Base-by-base conservation (phyloP, 2,329 filamentous ascomycete species). In the Aspergillus sclerotialis region DNA sequence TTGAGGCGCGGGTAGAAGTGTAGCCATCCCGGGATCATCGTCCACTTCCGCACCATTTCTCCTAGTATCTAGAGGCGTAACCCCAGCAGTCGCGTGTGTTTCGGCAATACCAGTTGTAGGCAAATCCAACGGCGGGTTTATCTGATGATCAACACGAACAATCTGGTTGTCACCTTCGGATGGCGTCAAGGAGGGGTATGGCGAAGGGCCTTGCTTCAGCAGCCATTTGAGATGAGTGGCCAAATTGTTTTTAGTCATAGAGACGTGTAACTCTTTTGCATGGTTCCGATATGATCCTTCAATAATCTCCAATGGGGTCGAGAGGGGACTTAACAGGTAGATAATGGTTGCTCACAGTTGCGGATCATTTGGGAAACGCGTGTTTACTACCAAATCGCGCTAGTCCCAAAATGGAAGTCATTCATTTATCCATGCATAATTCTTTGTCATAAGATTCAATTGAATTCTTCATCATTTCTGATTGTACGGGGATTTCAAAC, bases 211-310 rank as follows among this genome's bases (percentile, higher is more conserved):
- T 55, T 56, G 60, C 38, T 55, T 56, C 43, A 70, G 43, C 38
- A 70, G 62, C 67, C 67, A 70, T 55, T 60, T 53, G 38, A 70
- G 57, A 52, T 68, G 65, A 45, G 53, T 46, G 33, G 52, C 49
- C 34, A 70, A 44, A 45, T 70, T 70, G 53, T 66, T 61, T 48
- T 58, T 68, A 54, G 67, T 69, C 67, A 70, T 70, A 60, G 55
- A 58, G 60, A 44, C 53, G 46, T 53, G 18, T 50, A 42, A 30
- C 38, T 45, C 10, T 9, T 33, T 28, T 33, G 46, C 56, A 57
- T 60, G 42, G 36, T 48, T 50, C 44, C n/a, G n/a, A n/a, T n/a
- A n/a, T n/a, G n/a, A n/a, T n/a, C n/a, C n/a, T n/a, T n/a, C n/a
- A n/a, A n/a, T n/a, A n/a, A n/a, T n/a, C n/a, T n/a, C n/a, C n/a